Percentiles rank a stretch among this genome's conserved stretches.
phyloP scores from a whole-genome alignment of 768 basidiomycete species.

The Amanita muscaria region DNA sequence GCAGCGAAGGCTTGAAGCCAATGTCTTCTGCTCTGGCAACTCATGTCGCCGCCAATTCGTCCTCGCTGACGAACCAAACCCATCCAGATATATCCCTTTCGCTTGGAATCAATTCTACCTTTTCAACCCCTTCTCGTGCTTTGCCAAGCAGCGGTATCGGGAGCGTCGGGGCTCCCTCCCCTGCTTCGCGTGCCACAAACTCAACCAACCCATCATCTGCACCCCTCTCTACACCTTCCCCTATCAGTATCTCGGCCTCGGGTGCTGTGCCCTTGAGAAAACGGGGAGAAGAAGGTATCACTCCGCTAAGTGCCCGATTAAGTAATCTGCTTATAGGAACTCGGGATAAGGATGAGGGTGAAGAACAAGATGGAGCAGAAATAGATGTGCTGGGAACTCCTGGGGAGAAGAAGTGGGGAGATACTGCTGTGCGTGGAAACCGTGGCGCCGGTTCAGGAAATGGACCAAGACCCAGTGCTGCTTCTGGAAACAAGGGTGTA shows the following conservation, averaged over 20 bases:
- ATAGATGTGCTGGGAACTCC: conserved; percentile 48
- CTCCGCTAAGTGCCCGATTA: conserved; percentile 29
- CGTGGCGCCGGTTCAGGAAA: conserved; percentile 30
- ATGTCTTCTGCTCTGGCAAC: conserved; percentile 4
- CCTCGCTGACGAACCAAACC: conserved; percentile 3
- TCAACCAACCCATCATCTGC: conserved; percentile 46
- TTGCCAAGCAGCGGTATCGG: not conserved
- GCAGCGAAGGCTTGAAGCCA: no score
- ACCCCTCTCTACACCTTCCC: conserved; percentile 40
- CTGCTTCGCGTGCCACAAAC: conserved; percentile 21
- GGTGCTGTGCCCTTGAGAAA: conserved; percentile 18
- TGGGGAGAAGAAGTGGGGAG: conserved; percentile 34
- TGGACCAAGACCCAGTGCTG: conserved; percentile 29
- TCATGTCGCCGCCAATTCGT: conserved; percentile 1
- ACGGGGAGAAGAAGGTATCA: conserved; percentile 28
- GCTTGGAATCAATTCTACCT: conserved; percentile 1
- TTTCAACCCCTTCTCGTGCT: conserved; percentile 3
- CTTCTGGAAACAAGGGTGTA: conserved; percentile 29
- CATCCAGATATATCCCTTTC: conserved; percentile 7
- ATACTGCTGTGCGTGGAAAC: conserved; percentile 21
- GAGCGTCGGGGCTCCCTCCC: not conserved
- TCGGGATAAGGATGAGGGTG: conserved; percentile 10
- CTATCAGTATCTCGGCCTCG: conserved; percentile 23
- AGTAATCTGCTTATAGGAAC: conserved; percentile 10
- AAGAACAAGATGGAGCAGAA: conserved; percentile 28